Evolutionary conservation across 2,329 filamentous ascomycete genomes (phyloP), one percentile per base, ranked within the genome.

Genomic region (Pyricularia pennisetigena): DNA sequence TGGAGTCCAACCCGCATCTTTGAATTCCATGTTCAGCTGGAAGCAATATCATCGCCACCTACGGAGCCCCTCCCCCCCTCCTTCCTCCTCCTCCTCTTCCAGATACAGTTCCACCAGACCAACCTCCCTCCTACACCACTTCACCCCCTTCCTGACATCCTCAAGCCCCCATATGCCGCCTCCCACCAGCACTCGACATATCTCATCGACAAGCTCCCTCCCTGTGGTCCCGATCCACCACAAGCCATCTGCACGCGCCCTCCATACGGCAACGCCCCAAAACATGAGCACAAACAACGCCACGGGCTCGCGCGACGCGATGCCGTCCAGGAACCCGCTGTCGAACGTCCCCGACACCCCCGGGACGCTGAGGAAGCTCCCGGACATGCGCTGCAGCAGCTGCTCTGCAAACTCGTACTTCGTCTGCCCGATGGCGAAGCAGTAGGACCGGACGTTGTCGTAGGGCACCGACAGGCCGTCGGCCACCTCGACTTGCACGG

Each of bases 351-450:
- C n/a, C 30, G 64, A 12, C 30, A 35, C 26, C 29, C 32, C 64
- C 8, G 30, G 26, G 4, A 24, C 29, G 30, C 30, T 23, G 7
- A 66, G 23, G 12, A 23, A 24, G 32, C 23, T 24, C 8, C 26
- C 64, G 16, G 29, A 16, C 59, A 62, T 62, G 59, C 59, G 59
- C 23, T 20, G 30, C 29, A 32, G 29, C 20, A 20, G 20, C 64
- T 41, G n/a, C 64, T 66, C 64, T 32, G 29, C 64, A 23, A 66
- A 66, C 26, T n/a, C 29, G 64, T 66, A 66, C 32, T 41, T 32
- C 24, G 14, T 49, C 64, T 41, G 30, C 64, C 30, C 30, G 64
- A 30, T 41, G 64, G 29, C 32, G 59, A 62, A 29, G 23, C 23
- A 24, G 28, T 62, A 62, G 23, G 59, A 62, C 23, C 23, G 20